These are phyloP conservation scores for Coleophoma cylindrospora DNA, from an alignment of 2,329 filamentous ascomycete genomes.

Conservation along the genomic window DNA sequence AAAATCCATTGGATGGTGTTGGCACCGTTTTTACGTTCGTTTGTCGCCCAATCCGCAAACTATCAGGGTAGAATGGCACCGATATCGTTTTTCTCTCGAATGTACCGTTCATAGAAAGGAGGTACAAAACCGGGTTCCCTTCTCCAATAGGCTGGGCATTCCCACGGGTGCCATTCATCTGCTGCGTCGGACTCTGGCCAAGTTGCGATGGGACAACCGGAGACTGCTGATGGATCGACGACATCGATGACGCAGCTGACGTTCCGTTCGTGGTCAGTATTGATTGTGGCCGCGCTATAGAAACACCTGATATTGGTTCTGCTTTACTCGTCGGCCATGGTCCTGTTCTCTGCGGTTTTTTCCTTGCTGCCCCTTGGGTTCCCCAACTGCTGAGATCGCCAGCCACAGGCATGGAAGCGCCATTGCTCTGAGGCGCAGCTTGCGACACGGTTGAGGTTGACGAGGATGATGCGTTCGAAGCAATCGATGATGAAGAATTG, in stretches of 20 bases:
- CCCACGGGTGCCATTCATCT: conserved; percentile 51
- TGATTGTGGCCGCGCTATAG: conserved; percentile 56
- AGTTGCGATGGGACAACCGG: conserved; percentile 63
- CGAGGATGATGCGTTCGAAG: conserved; percentile 54
- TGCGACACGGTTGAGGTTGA: conserved; percentile 61
- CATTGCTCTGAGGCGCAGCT: conserved; percentile 57
- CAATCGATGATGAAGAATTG: conserved; percentile 87
- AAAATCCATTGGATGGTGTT: conserved; percentile 87
- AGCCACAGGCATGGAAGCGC: conserved; percentile 30
- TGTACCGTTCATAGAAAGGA: conserved; percentile 88
- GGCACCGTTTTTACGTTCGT: conserved; percentile 96
- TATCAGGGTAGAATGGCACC: conserved; percentile 91
- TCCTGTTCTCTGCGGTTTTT: conserved; percentile 41
- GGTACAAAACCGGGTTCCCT: conserved; percentile 73
- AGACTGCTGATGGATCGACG: conserved; percentile 52
- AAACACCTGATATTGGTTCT: conserved; percentile 58
- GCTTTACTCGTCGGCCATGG: conserved; percentile 63
- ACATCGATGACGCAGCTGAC: conserved; percentile 56
- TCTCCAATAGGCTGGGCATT: conserved; percentile 32
- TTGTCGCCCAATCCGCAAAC: conserved; percentile 87
- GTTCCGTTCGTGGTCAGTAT: conserved; percentile 53
- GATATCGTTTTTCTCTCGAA: conserved; percentile 97
- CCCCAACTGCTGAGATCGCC: conserved; percentile 20
- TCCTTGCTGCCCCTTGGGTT: conserved; percentile 38
- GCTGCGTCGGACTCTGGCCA: conserved; percentile 50